Conservation (phyloP, 345 rosid species). For the Salix viminalis region DNA sequence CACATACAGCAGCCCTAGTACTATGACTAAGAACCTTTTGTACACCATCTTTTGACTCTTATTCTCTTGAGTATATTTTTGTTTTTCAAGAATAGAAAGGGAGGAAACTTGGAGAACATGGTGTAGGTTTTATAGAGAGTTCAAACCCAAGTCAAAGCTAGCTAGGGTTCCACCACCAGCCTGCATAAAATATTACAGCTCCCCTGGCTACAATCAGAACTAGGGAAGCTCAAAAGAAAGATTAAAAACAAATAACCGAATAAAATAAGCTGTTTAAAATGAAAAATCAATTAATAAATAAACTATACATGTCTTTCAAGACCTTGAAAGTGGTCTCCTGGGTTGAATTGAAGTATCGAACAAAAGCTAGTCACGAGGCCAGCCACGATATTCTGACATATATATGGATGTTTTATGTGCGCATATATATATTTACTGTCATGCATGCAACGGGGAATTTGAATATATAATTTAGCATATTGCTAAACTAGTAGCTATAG, state of each 20-base stretch:
- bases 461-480: neutral
- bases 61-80: neutral
- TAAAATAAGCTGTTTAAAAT: neutral
- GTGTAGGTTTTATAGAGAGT: conserved; percentile 35
- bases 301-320: neutral
- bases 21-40: conserved; percentile 25
- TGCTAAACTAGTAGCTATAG: neutral
- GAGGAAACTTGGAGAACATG: conserved; percentile 21
- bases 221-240: conserved; percentile 22
- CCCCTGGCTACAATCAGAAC: conserved; percentile 27
- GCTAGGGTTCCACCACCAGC: conserved; percentile 35
- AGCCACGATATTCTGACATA: neutral
- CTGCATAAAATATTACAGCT: conserved; percentile 20
- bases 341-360: neutral
- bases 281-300: neutral
- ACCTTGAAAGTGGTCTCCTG: conserved; percentile 18
- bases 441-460: neutral
- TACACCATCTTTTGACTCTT: conserved; percentile 22
- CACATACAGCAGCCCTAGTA: conserved; percentile 34
- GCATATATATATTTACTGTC: neutral
- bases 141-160: conserved; percentile 41
- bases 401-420: conserved; percentile 3
- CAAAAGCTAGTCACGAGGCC: neutral
- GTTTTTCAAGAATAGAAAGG: conserved; percentile 21
- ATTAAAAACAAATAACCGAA: neutral